phyloP scores from a whole-genome alignment of 2,329 filamentous ascomycete species.

The Botrytis paeoniae region DNA sequence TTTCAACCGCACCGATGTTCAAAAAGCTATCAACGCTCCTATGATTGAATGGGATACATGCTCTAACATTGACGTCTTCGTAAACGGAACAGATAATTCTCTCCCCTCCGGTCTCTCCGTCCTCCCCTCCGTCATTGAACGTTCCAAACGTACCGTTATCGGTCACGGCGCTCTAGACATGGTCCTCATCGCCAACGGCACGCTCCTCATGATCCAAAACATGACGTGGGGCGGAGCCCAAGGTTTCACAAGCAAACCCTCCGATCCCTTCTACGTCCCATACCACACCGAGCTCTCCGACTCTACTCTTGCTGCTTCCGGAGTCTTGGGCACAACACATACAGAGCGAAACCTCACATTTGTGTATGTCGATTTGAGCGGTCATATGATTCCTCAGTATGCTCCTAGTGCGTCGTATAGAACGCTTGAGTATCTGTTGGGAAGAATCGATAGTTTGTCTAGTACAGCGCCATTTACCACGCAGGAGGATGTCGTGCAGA shows the following conservation, averaged over 20 bases:
- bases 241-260: conserved; percentile 52
- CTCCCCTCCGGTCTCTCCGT: conserved; percentile 54
- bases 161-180: conserved; percentile 59
- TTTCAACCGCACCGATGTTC: conserved; percentile 60
- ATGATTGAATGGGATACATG: conserved; percentile 58
- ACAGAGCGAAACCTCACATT: conserved; percentile 71
- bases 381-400: conserved; percentile 66
- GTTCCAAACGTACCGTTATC: conserved; percentile 69
- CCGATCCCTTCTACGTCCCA: conserved; percentile 32
- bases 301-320: conserved; percentile 65
- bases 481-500: background rate
- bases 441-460: conserved; percentile 58
- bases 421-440: conserved; percentile 72
- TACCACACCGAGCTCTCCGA: conserved; percentile 65
- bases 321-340: conserved; percentile 66
- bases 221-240: conserved; percentile 65
- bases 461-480: conserved; percentile 42
- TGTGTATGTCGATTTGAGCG: conserved; percentile 40
- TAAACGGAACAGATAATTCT: conserved; percentile 49
- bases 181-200: conserved; percentile 59
- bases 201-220: conserved; percentile 61
- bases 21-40: conserved; percentile 63
- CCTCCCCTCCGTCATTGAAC: conserved; percentile 70
- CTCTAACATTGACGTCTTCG: conserved; percentile 45
- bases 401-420: conserved; percentile 66